phyloP scores from a whole-genome alignment of 2,329 filamentous ascomycete species.

The Bipolaris gigantea region DNA sequence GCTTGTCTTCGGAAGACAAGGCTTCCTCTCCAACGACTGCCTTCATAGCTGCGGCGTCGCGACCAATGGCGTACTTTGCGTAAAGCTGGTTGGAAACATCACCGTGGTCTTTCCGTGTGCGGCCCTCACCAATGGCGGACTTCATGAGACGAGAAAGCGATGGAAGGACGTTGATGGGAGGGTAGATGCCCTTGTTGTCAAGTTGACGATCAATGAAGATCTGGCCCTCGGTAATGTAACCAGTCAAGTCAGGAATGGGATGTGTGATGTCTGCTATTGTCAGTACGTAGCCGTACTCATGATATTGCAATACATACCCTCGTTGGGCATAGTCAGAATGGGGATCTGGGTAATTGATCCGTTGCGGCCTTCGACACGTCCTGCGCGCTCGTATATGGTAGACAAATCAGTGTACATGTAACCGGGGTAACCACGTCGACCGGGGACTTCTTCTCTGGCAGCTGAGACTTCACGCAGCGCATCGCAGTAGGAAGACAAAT shows the following conservation, averaged over 20 bases:
- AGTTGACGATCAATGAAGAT: conserved; percentile 95
- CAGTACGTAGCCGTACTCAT: conserved; percentile 5
- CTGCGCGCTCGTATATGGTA: conserved; percentile 98
- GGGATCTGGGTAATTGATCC: conserved; percentile 99
- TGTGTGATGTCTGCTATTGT: conserved; percentile 81
- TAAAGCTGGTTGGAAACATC: conserved; percentile 99
- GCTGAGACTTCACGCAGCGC: conserved; percentile 98
- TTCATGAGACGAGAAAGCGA: conserved; percentile 99
- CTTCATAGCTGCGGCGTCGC: conserved; percentile 98
- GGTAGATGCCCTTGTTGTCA: conserved; percentile 96
- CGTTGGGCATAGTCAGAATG: conserved; percentile 99
- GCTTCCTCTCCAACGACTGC: conserved; percentile 98
- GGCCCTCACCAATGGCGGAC: conserved; percentile 96
- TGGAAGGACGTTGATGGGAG: conserved; percentile 96
- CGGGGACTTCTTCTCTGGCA: conserved; percentile 96
- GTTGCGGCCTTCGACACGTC: conserved; percentile 94
- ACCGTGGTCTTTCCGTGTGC: conserved; percentile 94
- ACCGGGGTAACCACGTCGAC: conserved; percentile 98
- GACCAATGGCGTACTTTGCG: conserved; percentile 98
- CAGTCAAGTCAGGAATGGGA: conserved; percentile 96
- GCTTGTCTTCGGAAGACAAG: conserved; percentile 91
- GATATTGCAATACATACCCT: conserved; percentile 58
- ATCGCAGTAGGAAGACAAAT: conserved; percentile 97
- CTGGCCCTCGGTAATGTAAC: conserved; percentile 98
- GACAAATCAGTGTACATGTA: conserved; percentile 99